Evolutionary conservation across 352 stramenopile genomes (phyloP).

Genomic region (Achlya hypogyna): DNA sequence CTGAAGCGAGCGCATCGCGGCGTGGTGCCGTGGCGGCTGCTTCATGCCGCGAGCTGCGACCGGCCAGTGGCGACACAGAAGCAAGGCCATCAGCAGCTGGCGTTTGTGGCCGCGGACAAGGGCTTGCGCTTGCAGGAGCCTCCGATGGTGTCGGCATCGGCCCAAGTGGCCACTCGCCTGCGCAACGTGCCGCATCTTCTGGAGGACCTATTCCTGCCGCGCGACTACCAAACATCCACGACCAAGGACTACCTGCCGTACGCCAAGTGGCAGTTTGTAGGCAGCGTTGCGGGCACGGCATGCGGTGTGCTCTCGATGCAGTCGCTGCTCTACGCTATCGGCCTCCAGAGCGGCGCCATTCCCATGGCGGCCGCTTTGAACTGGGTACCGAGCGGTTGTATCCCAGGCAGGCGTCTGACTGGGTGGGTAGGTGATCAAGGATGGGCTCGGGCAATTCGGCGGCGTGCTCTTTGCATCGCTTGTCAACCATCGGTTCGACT

Average conservation of each 20-base stretch:
- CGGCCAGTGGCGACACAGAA: too few species aligned
- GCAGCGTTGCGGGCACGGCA: conserved; percentile 68
- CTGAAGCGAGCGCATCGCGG: too few species aligned
- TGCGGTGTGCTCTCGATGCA: conserved; percentile 91
- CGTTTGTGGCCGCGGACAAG: too few species aligned
- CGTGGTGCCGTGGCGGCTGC: too few species aligned
- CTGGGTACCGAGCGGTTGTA: conserved; percentile 50
- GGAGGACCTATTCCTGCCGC: conserved; percentile 80
- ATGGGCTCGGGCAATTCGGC: conserved; percentile 93
- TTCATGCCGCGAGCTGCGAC: too few species aligned
- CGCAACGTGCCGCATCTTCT: background rate
- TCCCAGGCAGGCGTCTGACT: background rate
- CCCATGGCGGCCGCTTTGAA: conserved; percentile 89
- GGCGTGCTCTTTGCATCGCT: conserved; percentile 89
- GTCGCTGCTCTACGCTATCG: conserved; percentile 90
- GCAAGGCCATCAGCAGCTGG: too few species aligned
- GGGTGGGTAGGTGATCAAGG: conserved; percentile 77
- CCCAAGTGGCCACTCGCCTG: background rate
- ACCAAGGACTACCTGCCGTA: conserved; percentile 83
- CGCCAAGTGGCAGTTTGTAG: conserved; percentile 74
- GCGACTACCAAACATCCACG: conserved; percentile 78
- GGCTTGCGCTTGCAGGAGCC: background rate
- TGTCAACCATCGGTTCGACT: conserved; percentile 91
- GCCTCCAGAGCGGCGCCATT: conserved; percentile 78
- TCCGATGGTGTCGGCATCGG: background rate